Percentiles rank a stretch among this genome's conserved stretches.
Conservation (phyloP, 192 early-diverging fungal species). For the Coemansia sp. region DNA sequence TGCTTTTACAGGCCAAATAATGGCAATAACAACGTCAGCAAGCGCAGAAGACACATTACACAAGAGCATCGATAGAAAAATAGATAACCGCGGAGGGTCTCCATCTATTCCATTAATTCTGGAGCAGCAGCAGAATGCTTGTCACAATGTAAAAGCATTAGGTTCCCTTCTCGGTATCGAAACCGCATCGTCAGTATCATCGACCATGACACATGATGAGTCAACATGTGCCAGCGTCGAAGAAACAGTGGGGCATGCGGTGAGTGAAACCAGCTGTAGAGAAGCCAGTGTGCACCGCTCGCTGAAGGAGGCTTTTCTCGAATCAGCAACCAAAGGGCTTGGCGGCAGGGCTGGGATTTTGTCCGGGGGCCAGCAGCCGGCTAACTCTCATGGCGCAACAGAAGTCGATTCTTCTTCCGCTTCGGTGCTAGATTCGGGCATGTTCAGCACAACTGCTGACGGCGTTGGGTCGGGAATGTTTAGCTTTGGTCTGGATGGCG, state of each 20-base stretch:
- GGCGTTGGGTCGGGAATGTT: slow-evolving; percentile 5
- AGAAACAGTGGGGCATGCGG: not conserved
- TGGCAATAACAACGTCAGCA: slow-evolving; percentile 17
- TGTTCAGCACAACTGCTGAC: not conserved
- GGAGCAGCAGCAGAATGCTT: slow-evolving; percentile 21
- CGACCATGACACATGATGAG: slow-evolving; percentile 1
- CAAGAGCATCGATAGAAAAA: no score
- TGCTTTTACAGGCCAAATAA: no score
- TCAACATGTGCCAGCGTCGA: not conserved
- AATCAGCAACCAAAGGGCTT: not conserved
- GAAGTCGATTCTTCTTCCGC: not conserved
- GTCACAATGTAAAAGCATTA: not conserved
- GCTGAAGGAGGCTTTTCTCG: slow-evolving; percentile 13
- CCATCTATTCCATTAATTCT: slow-evolving; percentile 40
- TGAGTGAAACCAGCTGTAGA: not conserved
- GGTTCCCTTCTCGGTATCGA: slow-evolving; percentile 4
- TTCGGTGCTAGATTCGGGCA: not conserved
- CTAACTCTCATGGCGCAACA: not conserved
- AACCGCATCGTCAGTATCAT: slow-evolving; percentile 6
- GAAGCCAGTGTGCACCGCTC: slow-evolving; percentile 5
- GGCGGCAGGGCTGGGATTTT: no score
- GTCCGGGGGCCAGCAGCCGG: not conserved
- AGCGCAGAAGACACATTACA: slow-evolving; percentile 2
- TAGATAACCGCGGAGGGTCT: slow-evolving; percentile 9
- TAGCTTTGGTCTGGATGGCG: slow-evolving; percentile 3